Conservation (phyloP, 257 asterid species). For the Jacaranda mimosifolia region DNA sequence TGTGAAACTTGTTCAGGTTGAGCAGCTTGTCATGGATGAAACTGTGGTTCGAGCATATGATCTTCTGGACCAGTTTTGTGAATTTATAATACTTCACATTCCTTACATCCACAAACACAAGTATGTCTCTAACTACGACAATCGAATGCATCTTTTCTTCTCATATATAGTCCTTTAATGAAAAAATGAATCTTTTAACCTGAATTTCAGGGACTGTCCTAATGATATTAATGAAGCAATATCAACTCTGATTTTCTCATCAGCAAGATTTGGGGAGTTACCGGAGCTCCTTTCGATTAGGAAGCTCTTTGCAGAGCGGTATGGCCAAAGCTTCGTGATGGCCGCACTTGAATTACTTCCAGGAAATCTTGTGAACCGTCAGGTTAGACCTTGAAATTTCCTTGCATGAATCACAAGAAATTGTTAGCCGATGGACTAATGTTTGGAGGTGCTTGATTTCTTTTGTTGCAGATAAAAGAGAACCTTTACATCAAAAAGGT, state of each 20-base stretch:
- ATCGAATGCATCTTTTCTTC: not conserved
- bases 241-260: slow-evolving; percentile 77
- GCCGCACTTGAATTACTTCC: slow-evolving; percentile 68
- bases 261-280: slow-evolving; percentile 80
- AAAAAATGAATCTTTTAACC: not conserved
- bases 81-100: slow-evolving; percentile 48
- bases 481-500: slow-evolving; percentile 45
- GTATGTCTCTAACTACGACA: slow-evolving; percentile 39
- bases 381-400: slow-evolving; percentile 42
- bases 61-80: slow-evolving; percentile 52
- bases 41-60: slow-evolving; percentile 61
- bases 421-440: not conserved
- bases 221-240: slow-evolving; percentile 75
- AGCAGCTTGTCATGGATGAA: slow-evolving; percentile 69
- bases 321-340: slow-evolving; percentile 58
- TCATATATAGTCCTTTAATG: no score
- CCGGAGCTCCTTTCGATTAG: slow-evolving; percentile 73
- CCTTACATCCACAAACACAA: slow-evolving; percentile 67
- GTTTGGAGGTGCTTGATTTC: not conserved
- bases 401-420: not conserved
- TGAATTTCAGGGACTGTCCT: slow-evolving; percentile 72
- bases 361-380: slow-evolving; percentile 71
- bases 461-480: slow-evolving; percentile 58
- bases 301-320: slow-evolving; percentile 71
- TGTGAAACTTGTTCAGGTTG: slow-evolving; percentile 54